phyloP scores from a whole-genome alignment of 495 filamentous ascomycete species.

The Daldinia concentrica region DNA sequence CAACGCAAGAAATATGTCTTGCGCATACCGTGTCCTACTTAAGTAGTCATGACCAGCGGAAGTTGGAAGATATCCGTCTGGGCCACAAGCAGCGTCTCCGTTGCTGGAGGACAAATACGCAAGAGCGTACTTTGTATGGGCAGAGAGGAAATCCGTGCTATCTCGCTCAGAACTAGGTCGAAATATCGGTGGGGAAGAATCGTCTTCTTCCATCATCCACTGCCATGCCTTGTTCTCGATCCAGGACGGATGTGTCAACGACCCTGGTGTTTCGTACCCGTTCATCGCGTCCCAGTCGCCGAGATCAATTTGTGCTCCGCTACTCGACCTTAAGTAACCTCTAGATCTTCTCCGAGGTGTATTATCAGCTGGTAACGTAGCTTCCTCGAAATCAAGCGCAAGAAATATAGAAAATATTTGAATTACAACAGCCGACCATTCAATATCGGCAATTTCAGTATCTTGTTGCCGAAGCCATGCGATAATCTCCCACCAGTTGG shows the following conservation, averaged over 20 bases:
- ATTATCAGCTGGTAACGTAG: constrained; percentile 24
- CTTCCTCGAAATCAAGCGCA: constrained; percentile 46
- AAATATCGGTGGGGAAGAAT: constrained; percentile 41
- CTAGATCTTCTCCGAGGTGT: constrained; percentile 39
- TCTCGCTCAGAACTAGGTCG: constrained; percentile 30
- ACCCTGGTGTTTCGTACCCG: constrained; percentile 52
- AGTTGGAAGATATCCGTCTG: constrained; percentile 70
- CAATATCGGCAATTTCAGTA: constrained; percentile 62
- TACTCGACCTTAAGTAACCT: constrained; percentile 45
- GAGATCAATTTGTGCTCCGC: constrained; percentile 45
- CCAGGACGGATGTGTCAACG: constrained; percentile 70
- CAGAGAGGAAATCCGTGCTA: constrained; percentile 55
- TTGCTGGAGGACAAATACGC: constrained; percentile 65
- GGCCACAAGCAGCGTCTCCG: constrained; percentile 61
- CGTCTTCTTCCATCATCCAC: constrained; percentile 72
- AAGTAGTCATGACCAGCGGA: constrained; percentile 61
- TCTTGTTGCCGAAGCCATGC: constrained; percentile 69
- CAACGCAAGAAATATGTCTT: constrained; percentile 76
- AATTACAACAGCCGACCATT: constrained; percentile 83
- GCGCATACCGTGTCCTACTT: constrained; percentile 66
- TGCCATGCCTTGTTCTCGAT: constrained; percentile 73
- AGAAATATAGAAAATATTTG: constrained; percentile 67
- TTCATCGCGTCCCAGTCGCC: constrained; percentile 54
- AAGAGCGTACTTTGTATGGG: constrained; percentile 45
- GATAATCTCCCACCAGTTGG: constrained; percentile 80